These are phyloP conservation scores for Botrytis fragariae DNA, from an alignment of 2,329 filamentous ascomycete species.

Conservation along the genomic window DNA sequence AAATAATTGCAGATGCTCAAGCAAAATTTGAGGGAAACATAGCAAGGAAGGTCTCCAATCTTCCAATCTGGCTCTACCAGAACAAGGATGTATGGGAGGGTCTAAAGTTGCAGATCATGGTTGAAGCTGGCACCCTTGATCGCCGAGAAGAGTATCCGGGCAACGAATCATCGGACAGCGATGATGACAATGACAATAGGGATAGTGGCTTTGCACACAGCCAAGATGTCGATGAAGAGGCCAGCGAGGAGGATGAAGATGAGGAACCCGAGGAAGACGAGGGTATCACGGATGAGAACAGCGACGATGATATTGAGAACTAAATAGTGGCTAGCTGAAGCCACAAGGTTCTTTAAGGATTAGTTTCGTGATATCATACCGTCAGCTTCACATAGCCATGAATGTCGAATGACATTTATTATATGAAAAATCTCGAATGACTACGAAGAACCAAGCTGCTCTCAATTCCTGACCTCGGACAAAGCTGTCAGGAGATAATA, in stretches of 20 bases:
- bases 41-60: neutral
- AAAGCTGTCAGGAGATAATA: rapidly evolving
- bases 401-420: neutral
- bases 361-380: rapidly evolving
- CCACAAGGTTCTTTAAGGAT: neutral
- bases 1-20: neutral
- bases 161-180: neutral
- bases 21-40: neutral
- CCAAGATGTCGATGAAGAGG: neutral
- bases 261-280: neutral
- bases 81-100: neutral
- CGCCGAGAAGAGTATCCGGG: neutral
- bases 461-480: rapidly evolving
- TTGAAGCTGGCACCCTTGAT: neutral
- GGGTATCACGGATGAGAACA: neutral
- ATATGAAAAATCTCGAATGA: neutral
- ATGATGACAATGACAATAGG: rapidly evolving
- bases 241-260: neutral
- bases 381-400: neutral
- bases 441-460: too few relatives aligned
- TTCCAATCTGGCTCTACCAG: neutral
- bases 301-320: neutral
- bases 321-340: neutral
- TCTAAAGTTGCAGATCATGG: neutral
- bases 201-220: neutral